Evolutionary conservation across 2,329 filamentous ascomycete species (phyloP), one percentile per base, ranked within the genome.

Genomic region (Fusarium illudens): DNA sequence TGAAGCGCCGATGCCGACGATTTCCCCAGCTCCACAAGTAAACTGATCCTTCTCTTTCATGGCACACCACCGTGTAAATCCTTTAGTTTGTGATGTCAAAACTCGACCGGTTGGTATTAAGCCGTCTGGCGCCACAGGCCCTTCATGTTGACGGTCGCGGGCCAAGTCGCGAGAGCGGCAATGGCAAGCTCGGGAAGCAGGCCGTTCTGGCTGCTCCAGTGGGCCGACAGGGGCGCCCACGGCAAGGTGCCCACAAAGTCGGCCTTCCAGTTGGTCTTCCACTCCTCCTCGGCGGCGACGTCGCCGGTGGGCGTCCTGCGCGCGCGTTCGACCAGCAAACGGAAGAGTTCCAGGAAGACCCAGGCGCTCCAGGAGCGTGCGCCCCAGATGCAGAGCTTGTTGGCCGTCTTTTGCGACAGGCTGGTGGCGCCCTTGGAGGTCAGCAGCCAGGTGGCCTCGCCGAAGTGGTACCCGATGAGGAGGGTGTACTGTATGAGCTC

Each of bases 401-500:
- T 84, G 76, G 92, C 86, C 49, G 85, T 85, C 49, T 85, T 83
- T 13, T 84, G 82, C 6, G 79, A 79, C 80, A 87, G 84, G 15
- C 80, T 83, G 52, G 97, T 76, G 4, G 96, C 86, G 19, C 90
- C 90, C 77, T 94, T 94, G 63, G 84, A 83, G 4, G 89, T 85
- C 34, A 98, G 85, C 81, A 91, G 97, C 15, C 91, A 91, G 36
- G 86, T 85, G 80, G 97, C 97, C 83, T 99, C 96, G 37, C 95
- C 84, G 1, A 87, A 80, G 79, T 97, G 94, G 82, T 92, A 97
- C 10, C 82, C 76, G 10, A 91, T 79, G 77, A 92, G 91, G 11
- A 88, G 84, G 11, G 84, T 67, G 19, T 97, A 87, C 77, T 96
- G 92, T 7, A 86, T 81, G 78, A 89, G 90, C 20, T 87, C 87